Percentiles rank a stretch among this genome's conserved stretches.
These are phyloP conservation scores for Karstenula rhodostoma DNA, from an alignment of 2,329 filamentous ascomycete genomes.

Conservation along the genomic window DNA sequence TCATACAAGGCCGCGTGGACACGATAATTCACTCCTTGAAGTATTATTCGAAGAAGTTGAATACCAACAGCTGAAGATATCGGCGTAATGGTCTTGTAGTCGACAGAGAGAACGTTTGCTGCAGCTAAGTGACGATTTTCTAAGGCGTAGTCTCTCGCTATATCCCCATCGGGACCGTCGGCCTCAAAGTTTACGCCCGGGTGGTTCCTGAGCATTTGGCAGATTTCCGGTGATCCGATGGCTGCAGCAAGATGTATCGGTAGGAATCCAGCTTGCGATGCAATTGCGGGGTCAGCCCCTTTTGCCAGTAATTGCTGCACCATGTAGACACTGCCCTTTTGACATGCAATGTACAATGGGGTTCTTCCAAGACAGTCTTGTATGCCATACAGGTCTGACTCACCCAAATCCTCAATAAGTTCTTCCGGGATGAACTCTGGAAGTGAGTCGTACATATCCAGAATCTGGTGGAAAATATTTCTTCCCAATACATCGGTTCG, in stretches of 20 bases:
- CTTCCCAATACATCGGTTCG: constrained; percentile 3
- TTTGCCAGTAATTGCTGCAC: background rate
- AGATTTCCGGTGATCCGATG: background rate
- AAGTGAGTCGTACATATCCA: background rate
- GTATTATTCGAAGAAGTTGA: no score
- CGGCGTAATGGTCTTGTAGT: background rate
- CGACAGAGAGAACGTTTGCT: background rate
- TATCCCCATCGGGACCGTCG: background rate
- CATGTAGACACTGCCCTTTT: background rate
- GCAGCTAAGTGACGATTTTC: background rate
- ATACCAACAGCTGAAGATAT: no score
- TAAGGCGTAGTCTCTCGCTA: background rate
- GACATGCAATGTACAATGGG: constrained; percentile 12
- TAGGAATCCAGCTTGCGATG: background rate
- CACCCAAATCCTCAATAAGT: background rate
- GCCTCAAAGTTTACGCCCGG: background rate
- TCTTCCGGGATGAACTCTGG: background rate
- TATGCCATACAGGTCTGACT: background rate
- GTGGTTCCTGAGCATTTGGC: background rate
- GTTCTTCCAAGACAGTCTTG: constrained; percentile 9
- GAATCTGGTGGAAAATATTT: constrained; percentile 1
- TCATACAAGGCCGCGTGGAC: background rate
- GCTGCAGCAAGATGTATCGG: constrained; percentile 9
- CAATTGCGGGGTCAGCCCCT: background rate
- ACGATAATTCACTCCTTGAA: background rate